Evolutionary conservation across 2,329 filamentous ascomycete genomes (phyloP), one percentile per base, ranked within the genome.

Genomic region (Purpureocillium lavendulum): DNA sequence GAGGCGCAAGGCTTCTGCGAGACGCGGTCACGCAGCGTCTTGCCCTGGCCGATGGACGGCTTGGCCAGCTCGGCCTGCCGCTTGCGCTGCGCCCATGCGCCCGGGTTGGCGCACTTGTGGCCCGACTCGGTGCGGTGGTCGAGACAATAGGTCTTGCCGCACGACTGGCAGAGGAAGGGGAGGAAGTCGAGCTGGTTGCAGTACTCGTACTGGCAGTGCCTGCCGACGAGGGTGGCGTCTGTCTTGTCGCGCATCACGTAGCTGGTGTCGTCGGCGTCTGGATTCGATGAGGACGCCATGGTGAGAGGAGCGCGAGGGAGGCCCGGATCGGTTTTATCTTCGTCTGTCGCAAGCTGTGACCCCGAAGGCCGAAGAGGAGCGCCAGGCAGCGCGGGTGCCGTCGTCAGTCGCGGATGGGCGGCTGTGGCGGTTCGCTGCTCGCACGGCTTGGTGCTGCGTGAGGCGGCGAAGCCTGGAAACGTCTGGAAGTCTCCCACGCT

Each of bases 131-230:
- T 83, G 40, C 90, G 85, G 70, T 98, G 92, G 58, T 97, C 90
- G 49, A 94, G 83, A 61, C 94, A 98, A 68, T 81, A 98, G 13
- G 84, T 90, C 42, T 77, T 75, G 47, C 61, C 75, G 66, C 92
- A 98, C 50, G 85, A 92, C 59, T 94, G 86, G 67, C 92, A 98
- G 56, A 80, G 75, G 63, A 97, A 97, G 4, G 92, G 92, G 4
- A 98, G 78, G 62, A 98, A 97, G 65, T 97, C 92, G 44, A 97
- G 84, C 58, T 92, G 85, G 59, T 89, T 84, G 71, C 92, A 98
- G 71, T 87, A 94, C 48, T 83, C 71, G 64, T 85, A 82, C 61
- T 96, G 80, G 74, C 92, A 98, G 69, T 96, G 89, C 45, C 78
- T 78, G 62, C 92, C 92, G 51, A 97, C 83, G 17, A 89, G 76